These are phyloP conservation scores for Cyclaneusma minus DNA, from an alignment of 2,329 filamentous ascomycete species.

Conservation along the genomic window DNA sequence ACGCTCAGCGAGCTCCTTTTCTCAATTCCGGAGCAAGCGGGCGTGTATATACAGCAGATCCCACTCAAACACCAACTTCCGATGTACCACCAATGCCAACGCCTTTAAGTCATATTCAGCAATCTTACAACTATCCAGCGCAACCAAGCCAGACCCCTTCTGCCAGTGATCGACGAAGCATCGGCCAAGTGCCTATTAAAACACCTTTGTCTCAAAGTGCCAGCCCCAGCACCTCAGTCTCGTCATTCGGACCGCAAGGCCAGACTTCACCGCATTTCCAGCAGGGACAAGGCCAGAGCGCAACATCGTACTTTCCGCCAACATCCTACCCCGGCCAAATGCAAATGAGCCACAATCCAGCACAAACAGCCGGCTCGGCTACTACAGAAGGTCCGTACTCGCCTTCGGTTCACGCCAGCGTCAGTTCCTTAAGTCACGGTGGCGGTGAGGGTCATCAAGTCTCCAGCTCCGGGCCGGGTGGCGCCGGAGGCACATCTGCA, in stretches of 20 bases:
- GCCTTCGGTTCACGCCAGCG: slow-evolving; percentile 14
- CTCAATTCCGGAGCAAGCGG: slow-evolving; percentile 24
- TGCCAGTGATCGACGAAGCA: slow-evolving; percentile 21
- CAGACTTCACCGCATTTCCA: slow-evolving; percentile 11
- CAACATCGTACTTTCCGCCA: slow-evolving; percentile 1
- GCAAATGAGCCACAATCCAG: too few species aligned
- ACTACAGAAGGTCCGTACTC: slow-evolving; percentile 19
- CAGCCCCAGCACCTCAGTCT: slow-evolving; percentile 28
- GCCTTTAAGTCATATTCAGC: slow-evolving; percentile 4
- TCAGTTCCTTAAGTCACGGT: slow-evolving; percentile 18
- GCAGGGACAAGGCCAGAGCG: neutral
- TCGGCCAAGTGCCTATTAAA: slow-evolving; percentile 22
- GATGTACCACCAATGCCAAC: slow-evolving; percentile 28
- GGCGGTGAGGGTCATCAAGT: too few species aligned
- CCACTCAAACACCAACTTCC: slow-evolving; percentile 18
- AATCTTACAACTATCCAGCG: too few species aligned
- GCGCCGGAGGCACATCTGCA: slow-evolving; percentile 29
- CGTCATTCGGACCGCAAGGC: slow-evolving; percentile 14
- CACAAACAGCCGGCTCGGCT: slow-evolving; percentile 7
- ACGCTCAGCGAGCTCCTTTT: slow-evolving; percentile 32
- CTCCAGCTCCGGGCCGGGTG: too few species aligned
- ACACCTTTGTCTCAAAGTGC: slow-evolving; percentile 21
- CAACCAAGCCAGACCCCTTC: slow-evolving; percentile 17
- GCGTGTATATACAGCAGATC: slow-evolving; percentile 26
- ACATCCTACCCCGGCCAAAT: too few species aligned